Evolutionary conservation across 2,329 filamentous ascomycete genomes (phyloP).

Genomic region (Cercospora sp.): DNA sequence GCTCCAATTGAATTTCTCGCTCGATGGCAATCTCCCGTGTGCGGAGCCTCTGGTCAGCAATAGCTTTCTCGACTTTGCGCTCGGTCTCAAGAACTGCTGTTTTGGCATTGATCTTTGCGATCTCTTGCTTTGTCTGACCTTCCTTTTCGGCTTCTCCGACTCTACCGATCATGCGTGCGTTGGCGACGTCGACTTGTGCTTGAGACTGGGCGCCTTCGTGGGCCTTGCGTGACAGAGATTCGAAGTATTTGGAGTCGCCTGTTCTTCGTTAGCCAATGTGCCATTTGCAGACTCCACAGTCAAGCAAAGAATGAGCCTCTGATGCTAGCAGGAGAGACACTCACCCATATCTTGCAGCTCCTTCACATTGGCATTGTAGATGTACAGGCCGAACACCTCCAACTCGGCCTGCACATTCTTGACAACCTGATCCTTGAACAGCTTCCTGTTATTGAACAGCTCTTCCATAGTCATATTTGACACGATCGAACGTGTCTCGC

Average conservation of each 20-base stretch:
- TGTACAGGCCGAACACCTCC: conserved; percentile 70
- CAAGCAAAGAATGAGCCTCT: background rate
- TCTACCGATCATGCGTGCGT: conserved; percentile 62
- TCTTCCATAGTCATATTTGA: conserved; percentile 92
- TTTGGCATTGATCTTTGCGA: conserved; percentile 83
- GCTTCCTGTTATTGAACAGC: conserved; percentile 67
- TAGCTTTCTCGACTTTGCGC: conserved; percentile 75
- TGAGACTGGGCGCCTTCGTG: conserved; percentile 84
- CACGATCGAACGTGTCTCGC: conserved; percentile 79
- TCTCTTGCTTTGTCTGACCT: conserved; percentile 79
- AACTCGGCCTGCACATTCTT: conserved; percentile 73
- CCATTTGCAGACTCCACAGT: background rate
- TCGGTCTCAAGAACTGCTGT: conserved; percentile 83
- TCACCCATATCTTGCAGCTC: conserved; percentile 72
- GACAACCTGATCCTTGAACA: conserved; percentile 52
- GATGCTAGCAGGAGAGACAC: background rate
- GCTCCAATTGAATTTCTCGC: conserved; percentile 72
- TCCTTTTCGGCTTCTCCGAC: conserved; percentile 76
- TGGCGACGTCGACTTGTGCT: conserved; percentile 63
- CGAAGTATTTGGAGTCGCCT: conserved; percentile 78
- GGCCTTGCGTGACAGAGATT: conserved; percentile 76
- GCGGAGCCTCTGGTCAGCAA: conserved; percentile 72
- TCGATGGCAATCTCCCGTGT: conserved; percentile 71
- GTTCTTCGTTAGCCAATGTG: background rate
- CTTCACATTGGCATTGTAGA: conserved; percentile 76